Percentiles rank a stretch among this genome's conserved stretches.
phyloP scores from a whole-genome alignment of 2,329 filamentous ascomycete species.

The Monilinia laxa region DNA sequence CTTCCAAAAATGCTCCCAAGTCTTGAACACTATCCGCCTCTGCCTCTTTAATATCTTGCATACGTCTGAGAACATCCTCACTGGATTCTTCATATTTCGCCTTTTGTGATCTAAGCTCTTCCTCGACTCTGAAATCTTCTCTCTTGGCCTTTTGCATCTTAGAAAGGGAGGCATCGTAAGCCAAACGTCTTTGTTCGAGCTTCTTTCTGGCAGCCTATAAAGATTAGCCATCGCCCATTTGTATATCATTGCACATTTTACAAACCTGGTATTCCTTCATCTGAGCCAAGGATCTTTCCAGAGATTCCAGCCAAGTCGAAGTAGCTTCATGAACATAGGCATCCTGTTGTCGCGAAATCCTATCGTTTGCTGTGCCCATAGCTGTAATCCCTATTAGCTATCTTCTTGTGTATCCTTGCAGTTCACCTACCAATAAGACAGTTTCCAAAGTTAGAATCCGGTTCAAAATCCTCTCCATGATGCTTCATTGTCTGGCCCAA shows the following conservation, averaged over 20 bases:
- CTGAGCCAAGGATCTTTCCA: constrained; percentile 85
- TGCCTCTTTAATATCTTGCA: constrained; percentile 94
- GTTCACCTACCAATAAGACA: constrained; percentile 62
- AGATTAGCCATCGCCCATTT: constrained; percentile 30
- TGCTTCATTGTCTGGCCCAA: constrained; percentile 81
- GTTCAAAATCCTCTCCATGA: constrained; percentile 91
- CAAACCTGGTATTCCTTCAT: constrained; percentile 96
- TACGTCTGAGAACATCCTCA: constrained; percentile 86
- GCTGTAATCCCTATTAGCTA: constrained; percentile 46
- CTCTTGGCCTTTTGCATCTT: constrained; percentile 94
- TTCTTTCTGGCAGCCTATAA: constrained; percentile 78
- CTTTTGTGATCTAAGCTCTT: constrained; percentile 86
- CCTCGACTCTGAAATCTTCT: constrained; percentile 90
- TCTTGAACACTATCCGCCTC: constrained; percentile 82
- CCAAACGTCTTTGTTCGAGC: constrained; percentile 83
- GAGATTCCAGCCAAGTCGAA: constrained; percentile 82
- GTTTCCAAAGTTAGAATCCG: constrained; percentile 86
- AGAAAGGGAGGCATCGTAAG: constrained; percentile 83
- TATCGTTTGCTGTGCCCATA: constrained; percentile 84
- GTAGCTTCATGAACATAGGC: constrained; percentile 76
- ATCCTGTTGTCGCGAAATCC: constrained; percentile 82
- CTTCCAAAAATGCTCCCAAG: constrained; percentile 78
- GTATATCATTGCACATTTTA: constrained; percentile 17
- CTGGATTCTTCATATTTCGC: constrained; percentile 95
- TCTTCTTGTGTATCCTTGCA: neutral